Evolutionary conservation across 768 basidiomycete genomes (phyloP).

Genomic region (Russula griseocarnosa): DNA sequence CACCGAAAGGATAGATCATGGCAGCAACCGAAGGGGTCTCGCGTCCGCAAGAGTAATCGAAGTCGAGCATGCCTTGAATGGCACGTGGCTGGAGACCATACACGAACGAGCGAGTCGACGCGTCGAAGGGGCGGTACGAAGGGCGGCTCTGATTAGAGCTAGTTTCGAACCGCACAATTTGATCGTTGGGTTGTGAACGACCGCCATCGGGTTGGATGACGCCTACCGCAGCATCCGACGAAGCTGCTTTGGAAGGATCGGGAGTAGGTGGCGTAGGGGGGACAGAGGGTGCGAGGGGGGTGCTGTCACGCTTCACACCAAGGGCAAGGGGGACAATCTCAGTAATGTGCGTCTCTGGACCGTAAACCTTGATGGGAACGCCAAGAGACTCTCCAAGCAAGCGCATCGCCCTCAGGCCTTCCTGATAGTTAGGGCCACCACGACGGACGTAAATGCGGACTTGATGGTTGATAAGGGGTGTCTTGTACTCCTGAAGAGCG

Average conservation of each 20-base stretch:
- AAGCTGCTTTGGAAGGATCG: conserved; percentile 38
- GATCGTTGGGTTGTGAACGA: conserved; percentile 80
- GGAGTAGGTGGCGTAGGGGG: conserved; percentile 48
- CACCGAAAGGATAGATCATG: conserved; percentile 99
- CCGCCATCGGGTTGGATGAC: conserved; percentile 72
- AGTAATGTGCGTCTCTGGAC: conserved; percentile 98
- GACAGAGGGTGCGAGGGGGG: conserved; percentile 36
- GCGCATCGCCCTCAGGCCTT: conserved; percentile 97
- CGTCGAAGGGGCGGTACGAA: conserved; percentile 88
- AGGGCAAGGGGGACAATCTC: conserved; percentile 98
- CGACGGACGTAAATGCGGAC: conserved; percentile 97
- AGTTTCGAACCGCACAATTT: conserved; percentile 84
- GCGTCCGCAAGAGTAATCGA: conserved; percentile 97
- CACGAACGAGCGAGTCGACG: conserved; percentile 90
- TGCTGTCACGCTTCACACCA: conserved; percentile 62
- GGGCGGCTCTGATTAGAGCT: conserved; percentile 51
- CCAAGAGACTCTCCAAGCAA: conserved; percentile 95
- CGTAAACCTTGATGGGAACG: conserved; percentile 94
- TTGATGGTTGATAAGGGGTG: conserved; percentile 71
- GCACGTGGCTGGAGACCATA: conserved; percentile 99
- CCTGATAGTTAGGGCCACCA: conserved; percentile 99
- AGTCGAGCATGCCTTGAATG: conserved; percentile 98
- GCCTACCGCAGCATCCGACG: conserved; percentile 49
- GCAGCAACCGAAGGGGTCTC: conserved; percentile 89
- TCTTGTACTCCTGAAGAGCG: conserved; percentile 90